phyloP scores from a whole-genome alignment of 306 rosid genomes.

The Quercus alba region DNA sequence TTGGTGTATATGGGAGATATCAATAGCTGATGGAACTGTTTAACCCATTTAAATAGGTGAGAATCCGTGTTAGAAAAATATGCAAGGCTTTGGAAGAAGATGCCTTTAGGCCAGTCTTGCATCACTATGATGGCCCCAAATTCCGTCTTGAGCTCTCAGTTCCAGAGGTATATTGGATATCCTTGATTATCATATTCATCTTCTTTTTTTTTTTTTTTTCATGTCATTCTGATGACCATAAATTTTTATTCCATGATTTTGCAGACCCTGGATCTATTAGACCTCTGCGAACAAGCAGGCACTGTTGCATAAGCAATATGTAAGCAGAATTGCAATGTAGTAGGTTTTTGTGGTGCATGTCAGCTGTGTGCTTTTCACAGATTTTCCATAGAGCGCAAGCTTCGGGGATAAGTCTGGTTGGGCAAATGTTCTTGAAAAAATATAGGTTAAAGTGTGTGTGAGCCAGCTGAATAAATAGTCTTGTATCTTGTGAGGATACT shows the following conservation, averaged over 20 bases:
- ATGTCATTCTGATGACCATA: not conserved
- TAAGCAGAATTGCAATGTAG: conserved; percentile 26
- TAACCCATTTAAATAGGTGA: conserved; percentile 47
- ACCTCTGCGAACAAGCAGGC: conserved; percentile 94
- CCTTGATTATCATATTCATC: not conserved
- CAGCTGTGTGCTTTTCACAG: conserved; percentile 61
- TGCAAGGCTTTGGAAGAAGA: conserved; percentile 98
- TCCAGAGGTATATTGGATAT: conserved; percentile 65
- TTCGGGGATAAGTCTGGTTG: conserved; percentile 54
- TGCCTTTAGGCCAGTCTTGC: conserved; percentile 95
- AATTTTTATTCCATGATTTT: conserved; percentile 2
- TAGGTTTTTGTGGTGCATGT: conserved; percentile 53
- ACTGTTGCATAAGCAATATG: conserved; percentile 59
- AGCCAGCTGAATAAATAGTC: conserved; percentile 53
- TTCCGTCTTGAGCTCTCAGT: conserved; percentile 98
- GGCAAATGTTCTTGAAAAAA: conserved; percentile 27
- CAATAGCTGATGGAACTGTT: not conserved
- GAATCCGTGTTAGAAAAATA: conserved; percentile 73
- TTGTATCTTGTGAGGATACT: conserved; percentile 38
- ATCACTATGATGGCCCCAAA: conserved; percentile 98
- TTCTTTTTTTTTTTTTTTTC: not conserved
- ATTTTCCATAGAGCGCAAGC: conserved; percentile 96
- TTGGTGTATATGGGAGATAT: conserved; percentile 3
- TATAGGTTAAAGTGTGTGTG: conserved; percentile 29
- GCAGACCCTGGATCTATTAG: conserved; percentile 94